Conservation (phyloP, 768 basidiomycete genomes). For the Polyporus arcularius region DNA sequence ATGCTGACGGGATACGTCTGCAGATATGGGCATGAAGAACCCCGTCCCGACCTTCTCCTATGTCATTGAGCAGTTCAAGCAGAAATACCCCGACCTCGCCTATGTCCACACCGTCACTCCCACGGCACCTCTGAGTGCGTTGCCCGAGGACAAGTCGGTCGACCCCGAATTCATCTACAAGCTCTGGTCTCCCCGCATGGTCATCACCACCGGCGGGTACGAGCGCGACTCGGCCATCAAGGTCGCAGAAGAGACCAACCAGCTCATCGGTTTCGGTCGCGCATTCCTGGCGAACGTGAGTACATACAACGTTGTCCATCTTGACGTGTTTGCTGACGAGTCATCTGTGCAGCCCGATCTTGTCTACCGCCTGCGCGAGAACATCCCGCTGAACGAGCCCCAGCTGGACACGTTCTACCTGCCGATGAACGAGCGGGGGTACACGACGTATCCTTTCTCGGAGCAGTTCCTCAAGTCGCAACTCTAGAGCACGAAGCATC, state of each 20-base stretch:
- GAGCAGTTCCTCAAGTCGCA: neutral
- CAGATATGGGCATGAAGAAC: conserved; percentile 49
- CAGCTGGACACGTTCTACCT: conserved; percentile 6
- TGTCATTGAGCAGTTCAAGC: conserved; percentile 40
- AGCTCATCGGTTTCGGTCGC: conserved; percentile 28
- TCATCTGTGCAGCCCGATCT: neutral
- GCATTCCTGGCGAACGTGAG: conserved; percentile 33
- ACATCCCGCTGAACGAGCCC: conserved; percentile 7
- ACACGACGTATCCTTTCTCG: conserved; percentile 23
- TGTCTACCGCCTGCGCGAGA: conserved; percentile 9
- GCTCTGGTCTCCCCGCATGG: conserved; percentile 17
- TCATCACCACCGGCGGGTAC: conserved; percentile 21
- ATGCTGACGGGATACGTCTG: neutral
- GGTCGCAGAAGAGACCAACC: conserved; percentile 16
- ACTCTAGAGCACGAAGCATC: too few species aligned
- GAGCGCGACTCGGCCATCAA: conserved; percentile 22
- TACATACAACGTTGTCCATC: neutral
- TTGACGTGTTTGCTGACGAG: neutral
- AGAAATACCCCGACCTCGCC: conserved; percentile 39
- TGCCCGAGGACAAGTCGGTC: conserved; percentile 7
- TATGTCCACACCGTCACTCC: conserved; percentile 40
- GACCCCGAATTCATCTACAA: conserved; percentile 21
- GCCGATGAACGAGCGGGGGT: conserved; percentile 12
- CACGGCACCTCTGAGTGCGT: neutral
- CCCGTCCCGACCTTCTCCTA: conserved; percentile 55